These are phyloP conservation scores for Trichophyton benhamiae DNA, from an alignment of 2,329 filamentous ascomycete species.

Conservation along the genomic window DNA sequence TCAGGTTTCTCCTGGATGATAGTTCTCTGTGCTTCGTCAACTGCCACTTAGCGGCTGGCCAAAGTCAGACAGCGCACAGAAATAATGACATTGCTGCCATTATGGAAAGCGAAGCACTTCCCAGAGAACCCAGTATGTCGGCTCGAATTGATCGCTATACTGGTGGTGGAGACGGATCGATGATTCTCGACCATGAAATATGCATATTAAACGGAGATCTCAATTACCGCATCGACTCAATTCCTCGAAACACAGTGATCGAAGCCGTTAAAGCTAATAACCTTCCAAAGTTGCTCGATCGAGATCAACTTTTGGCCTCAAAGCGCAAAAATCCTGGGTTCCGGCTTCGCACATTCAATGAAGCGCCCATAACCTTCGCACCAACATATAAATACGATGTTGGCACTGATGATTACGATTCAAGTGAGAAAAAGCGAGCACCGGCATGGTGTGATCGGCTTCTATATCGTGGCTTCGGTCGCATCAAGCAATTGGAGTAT, in stretches of 20 bases:
- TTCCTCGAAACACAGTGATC: conserved; percentile 86
- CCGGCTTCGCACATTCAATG: conserved; percentile 76
- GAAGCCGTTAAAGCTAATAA: conserved; percentile 72
- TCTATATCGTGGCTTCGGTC: conserved; percentile 68
- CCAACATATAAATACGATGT: conserved; percentile 99
- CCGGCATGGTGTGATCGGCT: conserved; percentile 96
- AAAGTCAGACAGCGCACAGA: conserved; percentile 75
- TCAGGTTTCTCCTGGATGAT: conserved; percentile 89
- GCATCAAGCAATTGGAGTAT: conserved; percentile 81
- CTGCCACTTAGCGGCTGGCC: conserved; percentile 89
- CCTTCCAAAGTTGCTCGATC: conserved; percentile 71
- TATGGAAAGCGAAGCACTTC: conserved; percentile 66
- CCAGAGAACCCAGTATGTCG: conserved; percentile 54
- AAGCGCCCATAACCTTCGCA: conserved; percentile 78
- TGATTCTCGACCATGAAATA: conserved; percentile 96
- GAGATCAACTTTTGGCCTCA: conserved; percentile 84
- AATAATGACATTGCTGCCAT: conserved; percentile 90
- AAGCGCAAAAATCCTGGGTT: conserved; percentile 82
- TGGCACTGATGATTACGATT: conserved; percentile 85
- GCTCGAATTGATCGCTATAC: conserved; percentile 66
- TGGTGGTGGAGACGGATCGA: conserved; percentile 84
- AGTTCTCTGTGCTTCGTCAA: conserved; percentile 93
- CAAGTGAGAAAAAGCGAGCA: conserved; percentile 83
- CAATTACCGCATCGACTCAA: conserved; percentile 96
- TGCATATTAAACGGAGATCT: conserved; percentile 91